Evolutionary conservation across 805 yeast genomes (phyloP).

Genomic region (Komagataella mondaviorum): DNA sequence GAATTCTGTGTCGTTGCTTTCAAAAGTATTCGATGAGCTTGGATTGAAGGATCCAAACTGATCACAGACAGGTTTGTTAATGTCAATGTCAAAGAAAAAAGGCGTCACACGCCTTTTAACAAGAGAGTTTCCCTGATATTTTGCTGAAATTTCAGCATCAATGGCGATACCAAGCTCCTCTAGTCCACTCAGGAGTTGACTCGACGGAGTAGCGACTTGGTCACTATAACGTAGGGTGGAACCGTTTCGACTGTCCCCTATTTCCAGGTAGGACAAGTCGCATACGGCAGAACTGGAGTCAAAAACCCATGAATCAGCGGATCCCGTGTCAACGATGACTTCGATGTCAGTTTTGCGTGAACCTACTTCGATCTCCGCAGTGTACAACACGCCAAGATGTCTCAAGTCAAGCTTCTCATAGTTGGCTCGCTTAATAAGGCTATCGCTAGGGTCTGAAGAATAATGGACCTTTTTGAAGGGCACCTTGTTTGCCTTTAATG

Average conservation of each 20-base stretch:
- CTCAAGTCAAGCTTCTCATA: background rate
- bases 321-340: constrained; percentile 33
- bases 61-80: constrained; percentile 17
- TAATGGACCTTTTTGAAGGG: background rate
- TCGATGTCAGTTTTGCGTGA: constrained; percentile 29
- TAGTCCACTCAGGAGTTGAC: background rate
- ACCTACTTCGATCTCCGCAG: constrained; percentile 27
- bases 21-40: constrained; percentile 22
- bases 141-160: background rate
- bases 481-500: background rate
- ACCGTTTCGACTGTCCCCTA: background rate
- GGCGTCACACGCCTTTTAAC: background rate
- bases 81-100: background rate
- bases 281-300: background rate
- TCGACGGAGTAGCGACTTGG: background rate
- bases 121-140: background rate
- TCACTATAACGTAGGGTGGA: background rate
- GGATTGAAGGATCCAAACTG: constrained; percentile 35
- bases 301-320: constrained; percentile 30
- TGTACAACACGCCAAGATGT: constrained; percentile 19
- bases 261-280: background rate
- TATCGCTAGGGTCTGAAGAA: background rate
- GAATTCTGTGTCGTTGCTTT: constrained; percentile 25
- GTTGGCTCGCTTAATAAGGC: background rate
- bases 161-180: background rate